Evolutionary conservation across 129 eudicot species (phyloP).

Genomic region (Helichrysum umbraculigerum): DNA sequence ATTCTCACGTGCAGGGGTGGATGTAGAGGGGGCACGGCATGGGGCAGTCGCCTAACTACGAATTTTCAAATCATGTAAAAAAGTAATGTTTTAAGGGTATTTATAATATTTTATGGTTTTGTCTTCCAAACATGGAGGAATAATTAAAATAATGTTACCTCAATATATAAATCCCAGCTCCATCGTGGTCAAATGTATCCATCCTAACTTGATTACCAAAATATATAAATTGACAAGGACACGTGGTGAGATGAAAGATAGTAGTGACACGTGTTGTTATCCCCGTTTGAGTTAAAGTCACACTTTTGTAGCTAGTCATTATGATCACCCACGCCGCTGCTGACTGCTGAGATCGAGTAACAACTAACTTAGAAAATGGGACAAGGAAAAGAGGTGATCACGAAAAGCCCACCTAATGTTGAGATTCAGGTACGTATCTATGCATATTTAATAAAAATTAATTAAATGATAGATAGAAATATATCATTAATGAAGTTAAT

Average conservation of each 20-base stretch:
- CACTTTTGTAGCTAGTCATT: background rate
- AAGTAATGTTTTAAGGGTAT: too few relatives aligned
- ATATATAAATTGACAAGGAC: background rate
- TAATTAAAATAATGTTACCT: too few relatives aligned
- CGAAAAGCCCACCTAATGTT: slow-evolving; percentile 29
- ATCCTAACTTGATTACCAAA: background rate
- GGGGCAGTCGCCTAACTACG: too few relatives aligned
- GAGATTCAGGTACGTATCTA: slow-evolving; percentile 44
- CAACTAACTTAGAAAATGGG: slow-evolving; percentile 7
- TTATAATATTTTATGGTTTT: too few relatives aligned
- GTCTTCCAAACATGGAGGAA: too few relatives aligned
- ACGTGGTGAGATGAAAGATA: slow-evolving; percentile 11
- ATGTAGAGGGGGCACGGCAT: too few relatives aligned
- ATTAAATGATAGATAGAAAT: too few relatives aligned
- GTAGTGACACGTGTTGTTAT: background rate
- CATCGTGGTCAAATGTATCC: background rate
- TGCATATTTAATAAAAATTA: background rate
- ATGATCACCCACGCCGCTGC: background rate
- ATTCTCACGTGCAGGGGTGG: too few relatives aligned
- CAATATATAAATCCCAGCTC: too few relatives aligned
- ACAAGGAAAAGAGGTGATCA: slow-evolving; percentile 40
- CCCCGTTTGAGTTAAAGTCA: background rate
- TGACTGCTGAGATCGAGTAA: background rate
- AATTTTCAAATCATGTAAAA: too few relatives aligned
- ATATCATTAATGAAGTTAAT: background rate